Evolutionary conservation across 768 basidiomycete species (phyloP).

Genomic region (Ramaria sp.): DNA sequence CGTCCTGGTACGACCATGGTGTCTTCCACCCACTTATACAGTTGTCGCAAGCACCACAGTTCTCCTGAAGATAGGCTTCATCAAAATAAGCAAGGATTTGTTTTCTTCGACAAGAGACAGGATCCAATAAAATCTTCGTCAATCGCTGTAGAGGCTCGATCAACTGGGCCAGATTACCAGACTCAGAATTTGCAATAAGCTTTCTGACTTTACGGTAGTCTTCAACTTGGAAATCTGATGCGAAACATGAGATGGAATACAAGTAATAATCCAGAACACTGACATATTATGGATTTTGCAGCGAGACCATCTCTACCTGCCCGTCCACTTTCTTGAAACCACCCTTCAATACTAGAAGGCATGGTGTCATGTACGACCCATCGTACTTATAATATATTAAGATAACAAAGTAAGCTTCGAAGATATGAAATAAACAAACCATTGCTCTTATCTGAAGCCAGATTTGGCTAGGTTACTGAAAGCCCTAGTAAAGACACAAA

Average conservation of each 20-base stretch:
- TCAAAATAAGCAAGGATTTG: background rate
- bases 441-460: slow-evolving; percentile 1
- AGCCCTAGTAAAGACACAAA: background rate
- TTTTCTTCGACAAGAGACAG: background rate
- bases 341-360: slow-evolving; percentile 4
- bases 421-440: background rate
- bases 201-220: background rate
- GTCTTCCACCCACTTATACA: background rate
- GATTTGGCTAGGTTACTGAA: background rate
- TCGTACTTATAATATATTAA: background rate
- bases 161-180: background rate
- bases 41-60: background rate
- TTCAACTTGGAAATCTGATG: background rate
- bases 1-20: background rate
- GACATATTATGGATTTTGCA: slow-evolving; percentile 3
- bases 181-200: background rate
- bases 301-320: slow-evolving; percentile 6
- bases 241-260: background rate
- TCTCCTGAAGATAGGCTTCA: background rate
- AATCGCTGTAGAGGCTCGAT: background rate
- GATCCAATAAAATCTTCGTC: background rate
- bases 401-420: background rate
- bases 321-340: slow-evolving; percentile 9
- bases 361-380: slow-evolving; percentile 7
- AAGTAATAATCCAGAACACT: background rate